Conservation (phyloP, 176 grass and related monocot genomes). For the Carex scoparia region DNA sequence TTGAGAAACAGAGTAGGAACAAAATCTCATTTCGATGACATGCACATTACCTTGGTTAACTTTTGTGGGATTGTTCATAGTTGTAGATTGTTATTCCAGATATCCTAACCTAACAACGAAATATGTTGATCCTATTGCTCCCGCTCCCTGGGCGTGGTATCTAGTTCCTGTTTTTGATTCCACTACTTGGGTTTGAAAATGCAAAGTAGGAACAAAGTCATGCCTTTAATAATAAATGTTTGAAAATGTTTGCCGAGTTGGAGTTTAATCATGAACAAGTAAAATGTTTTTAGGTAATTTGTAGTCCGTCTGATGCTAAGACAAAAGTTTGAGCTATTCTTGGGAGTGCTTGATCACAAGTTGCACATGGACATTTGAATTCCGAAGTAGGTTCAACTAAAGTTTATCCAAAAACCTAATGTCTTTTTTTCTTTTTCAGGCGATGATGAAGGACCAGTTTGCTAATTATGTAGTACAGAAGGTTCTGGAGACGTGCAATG, state of each 20-base stretch:
- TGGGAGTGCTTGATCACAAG: neutral
- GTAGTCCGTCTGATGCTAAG: neutral
- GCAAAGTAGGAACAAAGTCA: neutral
- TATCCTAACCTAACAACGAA: neutral
- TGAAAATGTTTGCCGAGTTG: neutral
- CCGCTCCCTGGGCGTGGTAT: neutral
- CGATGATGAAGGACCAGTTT: slow-evolving; percentile 44
- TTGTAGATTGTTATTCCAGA: neutral
- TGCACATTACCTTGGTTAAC: neutral
- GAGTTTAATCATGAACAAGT: neutral
- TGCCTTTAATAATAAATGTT: neutral
- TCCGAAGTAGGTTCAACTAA: neutral
- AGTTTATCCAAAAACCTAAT: neutral
- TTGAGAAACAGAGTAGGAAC: neutral
- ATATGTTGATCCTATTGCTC: neutral
- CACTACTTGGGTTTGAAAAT: neutral
- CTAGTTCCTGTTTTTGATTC: neutral
- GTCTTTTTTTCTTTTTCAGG: neutral
- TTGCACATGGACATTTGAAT: neutral
- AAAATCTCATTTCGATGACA: neutral
- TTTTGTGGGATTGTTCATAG: neutral
- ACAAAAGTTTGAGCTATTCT: neutral
- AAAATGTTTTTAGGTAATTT: neutral
- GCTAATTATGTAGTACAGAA: slow-evolving; percentile 32
- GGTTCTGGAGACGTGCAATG: slow-evolving; percentile 27